phyloP scores from a whole-genome alignment of 345 rosid genomes.

The Gynandropsis gynandra region DNA sequence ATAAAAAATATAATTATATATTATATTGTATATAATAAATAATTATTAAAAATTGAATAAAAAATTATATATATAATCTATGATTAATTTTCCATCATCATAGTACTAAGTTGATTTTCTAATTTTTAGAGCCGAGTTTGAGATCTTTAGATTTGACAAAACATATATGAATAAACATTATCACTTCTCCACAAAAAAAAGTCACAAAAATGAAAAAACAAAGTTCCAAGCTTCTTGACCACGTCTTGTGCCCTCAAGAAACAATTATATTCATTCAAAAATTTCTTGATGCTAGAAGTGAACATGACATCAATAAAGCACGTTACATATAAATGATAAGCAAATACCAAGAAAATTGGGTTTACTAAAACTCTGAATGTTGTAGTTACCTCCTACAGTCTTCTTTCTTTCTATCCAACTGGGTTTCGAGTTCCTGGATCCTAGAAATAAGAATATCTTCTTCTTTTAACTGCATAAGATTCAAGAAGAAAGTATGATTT shows the following conservation, averaged over 20 bases:
- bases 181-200: slow-evolving; percentile 4
- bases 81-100: no score
- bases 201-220: slow-evolving; percentile 1
- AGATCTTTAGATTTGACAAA: slow-evolving; percentile 44
- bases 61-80: no score
- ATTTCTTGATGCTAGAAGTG: slow-evolving; percentile 66
- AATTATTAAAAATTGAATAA: no score
- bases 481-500: no score
- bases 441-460: no score
- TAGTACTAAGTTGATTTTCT: no score
- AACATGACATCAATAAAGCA: slow-evolving; percentile 49
- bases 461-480: no score
- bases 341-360: no score
- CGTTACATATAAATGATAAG: no score
- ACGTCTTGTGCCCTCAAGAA: slow-evolving; percentile 56
- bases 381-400: slow-evolving; percentile 57
- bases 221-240: slow-evolving; percentile 45
- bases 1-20: no score
- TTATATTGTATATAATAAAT: no score
- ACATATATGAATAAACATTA: no score
- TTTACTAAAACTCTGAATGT: background rate
- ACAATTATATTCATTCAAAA: slow-evolving; percentile 57
- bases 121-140: slow-evolving; percentile 59
- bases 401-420: slow-evolving; percentile 64
- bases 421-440: slow-evolving; percentile 63